Conservation (phyloP, 192 early-diverging fungal genomes). For the Rhizophagus sp. region DNA sequence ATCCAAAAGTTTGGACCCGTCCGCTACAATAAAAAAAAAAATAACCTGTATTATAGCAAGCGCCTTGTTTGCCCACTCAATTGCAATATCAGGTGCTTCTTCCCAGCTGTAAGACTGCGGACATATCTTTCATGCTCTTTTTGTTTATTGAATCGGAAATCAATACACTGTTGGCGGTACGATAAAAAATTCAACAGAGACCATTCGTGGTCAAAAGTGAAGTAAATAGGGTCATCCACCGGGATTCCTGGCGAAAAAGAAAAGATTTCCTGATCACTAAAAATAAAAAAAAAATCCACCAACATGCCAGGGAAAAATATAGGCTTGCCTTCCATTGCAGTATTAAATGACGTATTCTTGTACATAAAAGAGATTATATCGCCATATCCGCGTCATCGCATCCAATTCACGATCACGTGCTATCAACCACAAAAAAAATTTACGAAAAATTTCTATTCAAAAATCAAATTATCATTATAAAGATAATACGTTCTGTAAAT, state of each 20-base stretch:
- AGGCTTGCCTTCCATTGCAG: too few species aligned
- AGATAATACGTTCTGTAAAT: too few species aligned
- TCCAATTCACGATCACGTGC: too few species aligned
- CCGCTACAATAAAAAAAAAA: slow-evolving; percentile 13
- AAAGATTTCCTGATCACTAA: not conserved
- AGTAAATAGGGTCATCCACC: not conserved
- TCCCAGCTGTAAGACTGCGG: slow-evolving; percentile 5
- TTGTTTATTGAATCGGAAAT: not conserved
- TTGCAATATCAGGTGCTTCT: not conserved
- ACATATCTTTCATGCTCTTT: slow-evolving; percentile 18
- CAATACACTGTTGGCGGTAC: not conserved
- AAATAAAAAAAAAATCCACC: too few species aligned
- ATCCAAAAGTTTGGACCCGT: slow-evolving; percentile 3
- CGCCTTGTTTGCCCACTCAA: not conserved
- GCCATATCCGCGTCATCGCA: too few species aligned
- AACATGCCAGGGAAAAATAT: too few species aligned
- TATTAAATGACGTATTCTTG: too few species aligned
- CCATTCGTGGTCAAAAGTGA: too few species aligned
- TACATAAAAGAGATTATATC: too few species aligned
- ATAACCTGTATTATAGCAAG: slow-evolving; percentile 10
- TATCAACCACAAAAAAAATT: too few species aligned
- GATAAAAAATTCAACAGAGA: slow-evolving; percentile 14
- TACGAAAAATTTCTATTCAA: too few species aligned
- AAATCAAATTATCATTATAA: too few species aligned
- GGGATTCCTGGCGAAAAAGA: not conserved